phyloP scores from a whole-genome alignment of 2,329 filamentous ascomycete species.

The Albophoma yamanashiensis region DNA sequence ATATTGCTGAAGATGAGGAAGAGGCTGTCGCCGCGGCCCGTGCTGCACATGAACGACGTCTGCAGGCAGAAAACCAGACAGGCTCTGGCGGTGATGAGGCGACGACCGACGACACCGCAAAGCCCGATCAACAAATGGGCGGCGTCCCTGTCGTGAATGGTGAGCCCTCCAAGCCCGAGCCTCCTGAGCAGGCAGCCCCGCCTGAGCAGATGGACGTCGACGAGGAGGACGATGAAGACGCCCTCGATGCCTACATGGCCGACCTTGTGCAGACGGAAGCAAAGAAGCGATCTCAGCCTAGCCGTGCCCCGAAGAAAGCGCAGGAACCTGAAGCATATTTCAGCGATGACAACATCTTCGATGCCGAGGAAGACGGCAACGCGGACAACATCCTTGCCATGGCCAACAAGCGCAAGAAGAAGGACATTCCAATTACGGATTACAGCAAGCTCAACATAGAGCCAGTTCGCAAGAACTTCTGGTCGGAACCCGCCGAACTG shows the following conservation, averaged over 20 bases:
- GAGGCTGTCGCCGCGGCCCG: conserved; percentile 78
- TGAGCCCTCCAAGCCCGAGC: conserved; percentile 2
- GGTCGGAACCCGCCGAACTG: conserved; percentile 80
- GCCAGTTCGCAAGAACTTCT: conserved; percentile 87
- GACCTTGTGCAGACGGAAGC: conserved; percentile 47
- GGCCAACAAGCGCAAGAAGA: conserved; percentile 70
- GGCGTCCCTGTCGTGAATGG: conserved; percentile 10
- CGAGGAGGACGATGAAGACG: conserved; percentile 67
- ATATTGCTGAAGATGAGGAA: conserved; percentile 75
- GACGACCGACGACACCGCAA: conserved; percentile 12
- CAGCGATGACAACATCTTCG: conserved; percentile 60
- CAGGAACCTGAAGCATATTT: conserved; percentile 79
- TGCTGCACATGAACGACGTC: conserved; percentile 73
- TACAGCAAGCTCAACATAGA: conserved; percentile 80
- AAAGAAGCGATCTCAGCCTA: conserved; percentile 20
- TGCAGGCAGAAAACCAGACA: conserved; percentile 36
- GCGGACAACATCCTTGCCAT: conserved; percentile 40
- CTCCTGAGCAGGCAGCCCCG: conserved; percentile 6
- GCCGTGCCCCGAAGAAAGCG: conserved; percentile 35
- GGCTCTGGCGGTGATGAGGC: conserved; percentile 32
- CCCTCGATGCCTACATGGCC: conserved; percentile 95
- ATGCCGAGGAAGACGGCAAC: conserved; percentile 35
- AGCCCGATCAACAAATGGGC: conserved; percentile 12
- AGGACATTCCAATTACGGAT: conserved; percentile 82
- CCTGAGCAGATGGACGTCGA: conserved; percentile 47